Base-by-base conservation (phyloP, 306 rosid genomes). In the Citrullus amarus region DNA sequence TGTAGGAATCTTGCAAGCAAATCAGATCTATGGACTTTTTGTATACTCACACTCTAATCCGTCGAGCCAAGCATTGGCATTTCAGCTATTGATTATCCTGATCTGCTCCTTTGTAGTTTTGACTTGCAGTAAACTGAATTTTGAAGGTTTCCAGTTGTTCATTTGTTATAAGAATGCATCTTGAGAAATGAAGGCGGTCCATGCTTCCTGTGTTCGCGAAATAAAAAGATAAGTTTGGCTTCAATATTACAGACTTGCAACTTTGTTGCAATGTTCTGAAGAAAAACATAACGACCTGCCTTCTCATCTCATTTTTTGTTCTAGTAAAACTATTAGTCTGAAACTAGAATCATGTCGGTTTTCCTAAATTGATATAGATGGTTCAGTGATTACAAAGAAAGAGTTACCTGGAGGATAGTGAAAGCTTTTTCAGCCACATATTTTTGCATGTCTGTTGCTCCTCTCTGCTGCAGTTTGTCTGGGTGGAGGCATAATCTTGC, bases 401-500 rank as follows among this genome's bases (percentile, higher is more conserved):
- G 10, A 38, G 56, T 51, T 76, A 89, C 98, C 93, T 94, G 98
- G 59, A 94, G 94, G 81, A 90, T 85, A 76, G 91, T 78, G 85
- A 94, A 90, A 51, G 91, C 93, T 83, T 86, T 89, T 22, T 83
- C 88, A 61, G 97, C 94, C 54, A 90, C 48, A 13, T 92, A 88
- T 78, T 92, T 94, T 81, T 94, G 96, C 63, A 82, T 53, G 39
- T 76, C 34, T 77, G 97, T 90, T 59, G 93, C 98, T 79, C 96
- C 89, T 90, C 90, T 89, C 78, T 95, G 98, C 75, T 92, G 98
- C 59, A 95, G 91, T 82, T 92, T 95, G 86, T 95, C 93, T 34
- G 97, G 97, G 81, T 91, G 96, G 79, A 92, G 89, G 79, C 97
- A 91, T 65, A 95, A 82, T 81, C 95, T 92, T 82, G 97, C 96